Percentiles rank a stretch among this genome's conserved stretches.
These are phyloP conservation scores for Nitzschia palea DNA, from an alignment of 108 stramenopile genomes.

Conservation along the genomic window DNA sequence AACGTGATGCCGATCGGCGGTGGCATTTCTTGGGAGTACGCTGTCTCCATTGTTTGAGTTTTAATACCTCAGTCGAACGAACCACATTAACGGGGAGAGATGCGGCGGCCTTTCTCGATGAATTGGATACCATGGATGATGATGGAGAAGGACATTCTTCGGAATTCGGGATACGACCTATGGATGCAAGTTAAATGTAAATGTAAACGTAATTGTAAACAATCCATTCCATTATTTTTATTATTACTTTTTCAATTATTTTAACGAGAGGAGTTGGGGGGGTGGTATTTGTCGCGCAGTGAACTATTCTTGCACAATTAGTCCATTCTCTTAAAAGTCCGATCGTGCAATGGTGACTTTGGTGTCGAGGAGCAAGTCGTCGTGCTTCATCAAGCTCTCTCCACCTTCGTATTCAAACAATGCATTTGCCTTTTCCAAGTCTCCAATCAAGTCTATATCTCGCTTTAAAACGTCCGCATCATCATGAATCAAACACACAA, in stretches of 20 bases:
- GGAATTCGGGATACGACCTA: slow-evolving; percentile 5
- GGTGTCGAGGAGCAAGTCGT: not conserved
- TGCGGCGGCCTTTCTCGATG: slow-evolving; percentile 60
- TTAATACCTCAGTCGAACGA: slow-evolving; percentile 78
- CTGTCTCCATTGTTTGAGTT: slow-evolving; percentile 66
- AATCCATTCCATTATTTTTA: no score
- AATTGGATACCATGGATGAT: slow-evolving; percentile 14
- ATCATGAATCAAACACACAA: slow-evolving; percentile 67
- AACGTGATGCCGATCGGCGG: slow-evolving; percentile 50
- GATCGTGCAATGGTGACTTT: not conserved
- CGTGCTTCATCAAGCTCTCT: slow-evolving; percentile 19
- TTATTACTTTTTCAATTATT: no score
- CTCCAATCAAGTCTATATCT: slow-evolving; percentile 62
- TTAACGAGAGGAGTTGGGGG: no score
- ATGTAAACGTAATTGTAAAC: no score
- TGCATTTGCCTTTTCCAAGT: slow-evolving; percentile 63
- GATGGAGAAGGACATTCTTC: not conserved
- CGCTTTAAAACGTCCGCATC: slow-evolving; percentile 51
- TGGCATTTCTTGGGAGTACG: slow-evolving; percentile 88
- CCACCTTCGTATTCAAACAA: slow-evolving; percentile 54
- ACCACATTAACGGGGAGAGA: no score
- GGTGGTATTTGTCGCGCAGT: no score
- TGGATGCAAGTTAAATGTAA: slow-evolving; percentile 27
- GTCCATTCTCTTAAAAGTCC: not conserved
- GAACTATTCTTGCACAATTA: no score